phyloP scores from a whole-genome alignment of 2,329 filamentous ascomycete species.

The Cladobotryum protrusum region DNA sequence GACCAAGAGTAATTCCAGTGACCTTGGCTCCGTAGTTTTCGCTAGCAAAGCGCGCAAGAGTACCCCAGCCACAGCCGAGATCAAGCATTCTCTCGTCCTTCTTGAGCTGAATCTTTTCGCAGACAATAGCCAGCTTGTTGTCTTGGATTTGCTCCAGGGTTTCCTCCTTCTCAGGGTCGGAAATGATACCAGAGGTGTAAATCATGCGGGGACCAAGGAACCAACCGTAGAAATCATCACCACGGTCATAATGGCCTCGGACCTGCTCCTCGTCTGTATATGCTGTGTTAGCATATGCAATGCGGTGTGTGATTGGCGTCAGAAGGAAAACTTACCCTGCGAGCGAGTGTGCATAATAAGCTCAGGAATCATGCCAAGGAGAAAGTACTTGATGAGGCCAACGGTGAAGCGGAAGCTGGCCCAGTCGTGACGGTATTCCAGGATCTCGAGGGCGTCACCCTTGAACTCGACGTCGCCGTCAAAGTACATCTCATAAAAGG shows the following conservation, averaged over 20 bases:
- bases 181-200: conserved; percentile 93
- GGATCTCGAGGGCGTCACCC: conserved; percentile 77
- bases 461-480: conserved; percentile 93
- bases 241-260: conserved; percentile 93
- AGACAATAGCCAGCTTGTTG: conserved; percentile 92
- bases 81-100: conserved; percentile 79
- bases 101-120: conserved; percentile 87
- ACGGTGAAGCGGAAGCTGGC: conserved; percentile 88
- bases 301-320: background rate
- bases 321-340: conserved; percentile 47
- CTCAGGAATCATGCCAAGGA: conserved; percentile 82
- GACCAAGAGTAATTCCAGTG: conserved; percentile 87
- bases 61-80: conserved; percentile 97
- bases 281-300: conserved; percentile 7
- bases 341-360: conserved; percentile 87
- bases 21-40: conserved; percentile 82
- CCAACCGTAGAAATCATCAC: conserved; percentile 98
- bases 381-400: conserved; percentile 78
- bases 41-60: conserved; percentile 85
- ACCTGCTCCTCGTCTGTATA: conserved; percentile 79
- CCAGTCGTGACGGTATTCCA: conserved; percentile 98
- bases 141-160: conserved; percentile 92
- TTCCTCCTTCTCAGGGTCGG: conserved; percentile 81
- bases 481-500: conserved; percentile 98
- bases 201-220: conserved; percentile 98